These are phyloP conservation scores for Micractinium conductrix DNA, from an alignment of 139 green algal genomes.

Conservation along the genomic window DNA sequence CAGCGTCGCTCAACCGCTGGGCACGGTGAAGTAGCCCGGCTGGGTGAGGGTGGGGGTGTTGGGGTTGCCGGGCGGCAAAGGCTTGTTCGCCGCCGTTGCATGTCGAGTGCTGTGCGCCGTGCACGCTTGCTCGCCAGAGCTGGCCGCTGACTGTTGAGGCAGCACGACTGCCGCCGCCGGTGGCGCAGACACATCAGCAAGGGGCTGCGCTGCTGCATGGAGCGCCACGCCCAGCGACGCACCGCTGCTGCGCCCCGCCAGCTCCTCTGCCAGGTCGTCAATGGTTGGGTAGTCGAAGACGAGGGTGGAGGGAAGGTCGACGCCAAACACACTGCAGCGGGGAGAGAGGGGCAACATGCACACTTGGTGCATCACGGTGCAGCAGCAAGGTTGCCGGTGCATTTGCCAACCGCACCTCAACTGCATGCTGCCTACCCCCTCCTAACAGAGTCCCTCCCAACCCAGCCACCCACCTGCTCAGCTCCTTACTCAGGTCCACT, in stretches of 20 bases:
- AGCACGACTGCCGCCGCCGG: not conserved
- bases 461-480: constrained; percentile 16
- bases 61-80: constrained; percentile 7
- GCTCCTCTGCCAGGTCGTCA: not conserved
- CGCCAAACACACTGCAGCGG: constrained; percentile 12
- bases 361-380: not conserved
- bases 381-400: not conserved
- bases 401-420: not conserved
- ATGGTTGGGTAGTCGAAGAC: constrained; percentile 62
- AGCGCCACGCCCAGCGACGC: not conserved
- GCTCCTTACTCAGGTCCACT: constrained; percentile 52
- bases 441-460: not conserved
- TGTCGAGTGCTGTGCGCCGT: not conserved
- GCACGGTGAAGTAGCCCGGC: constrained; percentile 39
- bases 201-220: no score
- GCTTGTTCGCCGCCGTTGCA: not conserved
- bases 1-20: constrained; percentile 22
- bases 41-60: constrained; percentile 30
- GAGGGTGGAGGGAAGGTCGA: constrained; percentile 53
- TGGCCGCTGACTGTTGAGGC: not conserved
- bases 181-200: not conserved
- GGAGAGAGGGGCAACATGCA: not conserved
- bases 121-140: not conserved
- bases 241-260: not conserved
- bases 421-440: not conserved